Percentiles rank a stretch among this genome's conserved stretches.
These are phyloP conservation scores for Actinomortierella ambigua DNA, from an alignment of 371 early-diverging fungal species.

Conservation along the genomic window DNA sequence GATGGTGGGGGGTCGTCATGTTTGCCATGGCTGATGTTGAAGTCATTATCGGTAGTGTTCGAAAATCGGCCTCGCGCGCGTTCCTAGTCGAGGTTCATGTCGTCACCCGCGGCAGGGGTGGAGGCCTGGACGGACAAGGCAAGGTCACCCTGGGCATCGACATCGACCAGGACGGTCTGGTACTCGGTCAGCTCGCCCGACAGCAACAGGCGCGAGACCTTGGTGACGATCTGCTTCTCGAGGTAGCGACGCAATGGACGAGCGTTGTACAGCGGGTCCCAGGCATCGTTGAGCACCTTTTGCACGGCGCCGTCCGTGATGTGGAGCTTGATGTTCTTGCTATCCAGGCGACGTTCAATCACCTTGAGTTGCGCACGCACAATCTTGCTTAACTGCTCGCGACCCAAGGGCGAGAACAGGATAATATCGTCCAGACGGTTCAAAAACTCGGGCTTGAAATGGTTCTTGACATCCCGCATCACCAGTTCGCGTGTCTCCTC, in stretches of 20 bases:
- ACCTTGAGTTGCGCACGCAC: constrained; percentile 79
- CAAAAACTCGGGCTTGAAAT: constrained; percentile 91
- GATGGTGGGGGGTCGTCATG: no score
- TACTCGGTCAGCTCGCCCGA: constrained; percentile 60
- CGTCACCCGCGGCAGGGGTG: neutral
- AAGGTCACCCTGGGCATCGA: constrained; percentile 25
- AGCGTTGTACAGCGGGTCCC: constrained; percentile 89
- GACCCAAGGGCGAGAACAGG: constrained; percentile 65
- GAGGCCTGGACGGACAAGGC: constrained; percentile 23
- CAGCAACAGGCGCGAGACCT: constrained; percentile 72
- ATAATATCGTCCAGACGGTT: constrained; percentile 90
- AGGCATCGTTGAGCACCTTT: constrained; percentile 80
- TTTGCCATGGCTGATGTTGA: no score
- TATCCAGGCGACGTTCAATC: constrained; percentile 75
- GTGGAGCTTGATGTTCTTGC: constrained; percentile 74
- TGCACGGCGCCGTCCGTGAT: constrained; percentile 74
- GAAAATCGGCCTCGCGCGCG: no score
- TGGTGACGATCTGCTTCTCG: constrained; percentile 73
- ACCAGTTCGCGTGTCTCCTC: constrained; percentile 61
- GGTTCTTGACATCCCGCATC: constrained; percentile 71
- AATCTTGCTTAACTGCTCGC: constrained; percentile 70
- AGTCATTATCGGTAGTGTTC: no score
- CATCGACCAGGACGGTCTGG: constrained; percentile 46
- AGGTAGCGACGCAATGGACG: constrained; percentile 68
- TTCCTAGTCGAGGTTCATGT: constrained; percentile 44